Base-by-base conservation (phyloP, 2,329 filamentous ascomycete genomes). In the Penicillium sp. region DNA sequence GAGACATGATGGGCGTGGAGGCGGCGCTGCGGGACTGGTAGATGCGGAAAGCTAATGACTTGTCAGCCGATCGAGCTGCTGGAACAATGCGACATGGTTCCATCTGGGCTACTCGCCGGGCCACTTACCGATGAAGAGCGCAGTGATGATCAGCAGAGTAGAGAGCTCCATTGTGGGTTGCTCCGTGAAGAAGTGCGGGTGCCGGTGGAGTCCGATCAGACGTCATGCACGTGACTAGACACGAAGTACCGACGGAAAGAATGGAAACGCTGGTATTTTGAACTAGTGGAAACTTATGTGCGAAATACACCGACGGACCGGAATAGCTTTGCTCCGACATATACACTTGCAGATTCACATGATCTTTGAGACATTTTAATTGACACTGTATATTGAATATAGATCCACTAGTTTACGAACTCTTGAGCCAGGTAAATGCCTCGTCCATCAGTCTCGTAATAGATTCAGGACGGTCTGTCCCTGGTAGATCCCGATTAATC, bases 1-100 rank as follows among this genome's bases (percentile, higher is more conserved):
- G 73, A 26, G 74, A 59, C 69, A 71, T 73, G 56, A 67, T 73
- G 61, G 70, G 57, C 26, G 58, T 61, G 42, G 62, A 38, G 53
- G 58, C 57, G 44, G 49, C 59, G 59, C 26, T 56, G 51, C 57
- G 66, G 17, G 42, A 56, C 58, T 63, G 59, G 56, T 62, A 60
- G 50, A 68, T 51, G 38, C 65, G 65, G 54, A 65, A 62, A 53
- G 56, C 69, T 71, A 45, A 40, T 51, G 38, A 55, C 17, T 30
- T 15, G 38, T 61, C 24, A 55, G 30, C 19, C 5, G 19, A 15
- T 40, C 17, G n/a, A 19, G 26, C 19, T 15, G 4, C 15, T 12
- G 19, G 13, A 8, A 26, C n/a, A 30, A 12, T 35, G 50, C 15
- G 15, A n/a, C 22, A 19, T 13, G 3, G 19, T 1, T 13, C 33